Base-by-base conservation (phyloP, 371 early-diverging fungal species). In the Apophysomyces sp. region DNA sequence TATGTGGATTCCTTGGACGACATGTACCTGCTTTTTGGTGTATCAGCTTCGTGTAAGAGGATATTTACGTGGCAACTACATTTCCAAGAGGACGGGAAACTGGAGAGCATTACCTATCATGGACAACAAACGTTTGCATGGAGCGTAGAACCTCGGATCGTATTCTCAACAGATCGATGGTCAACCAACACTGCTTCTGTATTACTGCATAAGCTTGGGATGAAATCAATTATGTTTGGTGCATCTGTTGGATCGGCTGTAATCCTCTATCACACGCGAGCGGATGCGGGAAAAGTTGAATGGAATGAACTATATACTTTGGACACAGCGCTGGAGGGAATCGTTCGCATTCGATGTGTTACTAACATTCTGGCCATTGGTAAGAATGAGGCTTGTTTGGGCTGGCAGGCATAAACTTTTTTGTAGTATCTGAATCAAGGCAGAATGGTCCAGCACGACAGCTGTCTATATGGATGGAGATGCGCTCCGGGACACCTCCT, bases 401-500 rank as follows among this genome's bases (percentile, higher is more conserved):
- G 34, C 4, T 11, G 16, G 18, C 31, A 57, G 28, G 32, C 11
- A 39, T 32, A 27, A 31, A 51, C 0, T 65, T 61, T 3, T 32
- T 34, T 51, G 40, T 62, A 26, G 52, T 72, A 21, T 69, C 76
- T 0, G 27, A 58, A 16, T 62, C 63, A 0, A 68, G 60, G 6
- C 68, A 59, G 6, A 41, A 70, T 3, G 54, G 64, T 24, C 31
- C 58, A 18, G 18, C 13, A 1, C 55, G 58, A 11, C 51, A 16
- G 0, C 58, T 80, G 12, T 71, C 73, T 0, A 64, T 80, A 61
- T 77, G 74, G 76, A 61, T 65, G 36, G 76, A 68, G 29, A 75
- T 80, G 34, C 66, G 77, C 27, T 60, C 67, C 5, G 62, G 62
- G n/a, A 52, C 65, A 6, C 61, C 68, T 18, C 76, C 77, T 2